Conservation (phyloP, 2,329 filamentous ascomycete species). For the Aspergillus eucalypticola region DNA sequence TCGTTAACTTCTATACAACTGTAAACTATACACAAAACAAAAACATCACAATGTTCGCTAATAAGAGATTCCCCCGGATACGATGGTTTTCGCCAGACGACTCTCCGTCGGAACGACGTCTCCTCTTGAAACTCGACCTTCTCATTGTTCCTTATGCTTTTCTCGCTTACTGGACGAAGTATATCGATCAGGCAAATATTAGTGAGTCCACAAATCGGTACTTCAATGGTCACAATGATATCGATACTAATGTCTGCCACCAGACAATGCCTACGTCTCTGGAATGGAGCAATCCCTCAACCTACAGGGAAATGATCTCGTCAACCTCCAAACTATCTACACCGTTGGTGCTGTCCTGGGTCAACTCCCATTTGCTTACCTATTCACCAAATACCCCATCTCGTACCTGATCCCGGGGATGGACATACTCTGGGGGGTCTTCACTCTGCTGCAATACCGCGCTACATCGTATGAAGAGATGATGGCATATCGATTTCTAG, state of each 20-base stretch:
- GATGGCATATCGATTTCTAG: constrained; percentile 56
- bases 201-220: constrained; percentile 37
- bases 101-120: no score
- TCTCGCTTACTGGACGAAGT: constrained; percentile 58
- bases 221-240: no score
- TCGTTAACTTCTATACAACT: no score
- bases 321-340: constrained; percentile 58
- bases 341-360: constrained; percentile 53
- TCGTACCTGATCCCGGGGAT: constrained; percentile 54
- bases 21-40: background rate
- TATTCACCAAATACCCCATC: constrained; percentile 51
- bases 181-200: constrained; percentile 58
- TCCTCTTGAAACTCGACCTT: constrained; percentile 55
- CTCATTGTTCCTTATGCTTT: constrained; percentile 60
- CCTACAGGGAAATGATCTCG: constrained; percentile 56
- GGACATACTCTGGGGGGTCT: constrained; percentile 57
- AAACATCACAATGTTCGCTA: background rate
- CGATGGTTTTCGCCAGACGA: no score
- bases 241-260: background rate
- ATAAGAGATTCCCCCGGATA: no score
- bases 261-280: constrained; percentile 58
- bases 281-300: constrained; percentile 56
- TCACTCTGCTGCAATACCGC: constrained; percentile 59
- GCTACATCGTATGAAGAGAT: constrained; percentile 52
- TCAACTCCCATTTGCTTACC: constrained; percentile 55